Percentiles rank a stretch among this genome's conserved stretches.
Conservation (phyloP, 441 rosid genomes). For the Populus hybrid region DNA sequence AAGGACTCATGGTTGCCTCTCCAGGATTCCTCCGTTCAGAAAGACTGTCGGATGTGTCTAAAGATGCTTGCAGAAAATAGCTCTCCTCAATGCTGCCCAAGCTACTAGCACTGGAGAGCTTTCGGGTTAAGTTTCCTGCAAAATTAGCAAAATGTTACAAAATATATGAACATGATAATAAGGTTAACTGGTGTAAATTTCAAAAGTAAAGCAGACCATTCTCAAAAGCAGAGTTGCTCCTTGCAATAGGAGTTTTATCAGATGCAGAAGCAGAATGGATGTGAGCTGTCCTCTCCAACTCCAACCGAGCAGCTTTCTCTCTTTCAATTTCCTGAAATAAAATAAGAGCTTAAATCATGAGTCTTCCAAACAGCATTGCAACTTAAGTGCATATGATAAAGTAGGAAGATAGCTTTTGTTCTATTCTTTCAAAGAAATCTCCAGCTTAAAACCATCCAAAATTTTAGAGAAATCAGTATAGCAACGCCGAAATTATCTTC, state of each 20-base stretch:
- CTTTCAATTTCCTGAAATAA: slow-evolving; percentile 73
- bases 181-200: slow-evolving; percentile 6
- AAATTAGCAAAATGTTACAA: slow-evolving; percentile 17
- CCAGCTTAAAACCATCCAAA: not conserved
- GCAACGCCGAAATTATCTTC: not conserved
- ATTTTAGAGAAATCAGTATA: not conserved
- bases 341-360: slow-evolving; percentile 9
- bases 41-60: slow-evolving; percentile 71
- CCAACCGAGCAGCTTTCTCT: slow-evolving; percentile 80
- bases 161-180: slow-evolving; percentile 15
- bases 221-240: slow-evolving; percentile 60
- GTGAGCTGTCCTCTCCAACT: slow-evolving; percentile 68
- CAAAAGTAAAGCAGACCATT: slow-evolving; percentile 47
- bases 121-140: slow-evolving; percentile 69
- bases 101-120: slow-evolving; percentile 79
- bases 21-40: slow-evolving; percentile 69
- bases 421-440: not conserved
- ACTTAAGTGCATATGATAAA: slow-evolving; percentile 1
- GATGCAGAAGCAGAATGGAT: slow-evolving; percentile 44
- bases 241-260: slow-evolving; percentile 54
- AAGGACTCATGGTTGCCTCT: slow-evolving; percentile 69
- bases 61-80: slow-evolving; percentile 86
- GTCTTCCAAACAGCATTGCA: not conserved
- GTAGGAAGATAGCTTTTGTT: not conserved
- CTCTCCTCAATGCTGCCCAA: slow-evolving; percentile 97